These are phyloP conservation scores for Phytophthora melonis DNA, from an alignment of 352 stramenopile species.

Conservation along the genomic window DNA sequence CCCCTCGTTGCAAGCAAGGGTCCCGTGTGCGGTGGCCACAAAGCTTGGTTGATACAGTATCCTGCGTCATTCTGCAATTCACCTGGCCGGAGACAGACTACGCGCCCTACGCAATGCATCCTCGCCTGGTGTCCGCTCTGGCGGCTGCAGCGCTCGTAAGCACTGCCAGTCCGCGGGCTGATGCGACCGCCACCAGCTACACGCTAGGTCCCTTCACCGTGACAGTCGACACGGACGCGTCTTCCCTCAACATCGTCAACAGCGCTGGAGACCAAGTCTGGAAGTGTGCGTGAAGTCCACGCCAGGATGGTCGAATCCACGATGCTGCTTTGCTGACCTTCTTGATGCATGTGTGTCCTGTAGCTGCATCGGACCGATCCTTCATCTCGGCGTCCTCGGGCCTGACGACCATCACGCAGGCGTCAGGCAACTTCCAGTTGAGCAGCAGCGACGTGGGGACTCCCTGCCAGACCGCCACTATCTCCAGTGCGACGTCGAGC, in stretches of 20 bases:
- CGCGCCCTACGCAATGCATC: not conserved
- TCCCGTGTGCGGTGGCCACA: not conserved
- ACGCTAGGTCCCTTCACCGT: conserved; percentile 28
- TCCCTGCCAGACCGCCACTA: conserved; percentile 7
- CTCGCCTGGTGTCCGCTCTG: not conserved
- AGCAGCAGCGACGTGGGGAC: conserved; percentile 21
- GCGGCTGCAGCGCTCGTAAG: not conserved
- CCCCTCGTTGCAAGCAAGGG: not conserved
- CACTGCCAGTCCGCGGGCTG: not conserved
- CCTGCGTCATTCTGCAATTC: not conserved
- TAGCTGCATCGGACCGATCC: conserved; percentile 29
- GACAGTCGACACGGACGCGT: conserved; percentile 14
- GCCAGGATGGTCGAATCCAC: not conserved
- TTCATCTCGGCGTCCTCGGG: conserved; percentile 38
- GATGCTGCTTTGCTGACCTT: not conserved
- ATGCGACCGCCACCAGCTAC: conserved; percentile 3
- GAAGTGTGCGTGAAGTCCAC: conserved; percentile 24
- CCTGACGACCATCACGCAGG: conserved; percentile 34
- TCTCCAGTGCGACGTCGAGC: conserved; percentile 4
- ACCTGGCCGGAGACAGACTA: not conserved
- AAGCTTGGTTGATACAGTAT: not conserved
- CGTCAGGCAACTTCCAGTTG: conserved; percentile 38
- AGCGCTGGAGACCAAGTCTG: conserved; percentile 36
- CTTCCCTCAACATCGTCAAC: conserved; percentile 30
- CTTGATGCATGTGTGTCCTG: not conserved